Evolutionary conservation across 78 protist genomes (phyloP), one percentile per base, ranked within the genome.

Genomic region (Dictyostelium capitatum): DNA sequence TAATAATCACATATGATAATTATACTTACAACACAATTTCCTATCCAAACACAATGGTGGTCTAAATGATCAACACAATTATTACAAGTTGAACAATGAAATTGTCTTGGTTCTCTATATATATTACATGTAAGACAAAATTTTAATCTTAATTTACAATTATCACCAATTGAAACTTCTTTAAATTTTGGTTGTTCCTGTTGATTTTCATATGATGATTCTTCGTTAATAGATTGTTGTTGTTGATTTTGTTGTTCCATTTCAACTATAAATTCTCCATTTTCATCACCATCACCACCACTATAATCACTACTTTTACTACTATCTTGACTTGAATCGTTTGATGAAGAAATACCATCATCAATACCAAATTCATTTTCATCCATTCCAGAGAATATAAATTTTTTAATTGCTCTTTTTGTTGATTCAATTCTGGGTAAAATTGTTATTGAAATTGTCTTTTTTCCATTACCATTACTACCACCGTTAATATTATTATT

Each of bases 31-130:
- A 97, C 70, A 82, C 98, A 97, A 30, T 96, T 96, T 20, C 95
- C 96, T 19, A 95, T 41, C 98, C 98, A 97, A 9, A 95, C 97
- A 91, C 98, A 97, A 64, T 97, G 98, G 25, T 97, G 98, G 82
- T 97, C 98, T 48, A 96, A 95, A 37, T 74, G 41, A 4, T 15
- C 25, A 10, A 82, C 82, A 82, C 98, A 97, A n/a, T 74, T 92
- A 43, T 95, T 89, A 73, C 98, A 93, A 50, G 50, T 28, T 14
- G 69, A 30, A 87, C 98, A 97, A 74, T 97, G 98, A 32, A 80
- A 53, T 32, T 91, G 37, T 67, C 98, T 75, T 23, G 96, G 97
- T 79, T 97, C 94, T 73, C 96, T 83, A 72, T 25, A 83, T 41
- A 94, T 15, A 30, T 47, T 28, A 54, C 98, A 97, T 32, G 97